These are phyloP conservation scores for Botryotinia narcissicola DNA, from an alignment of 2,329 filamentous ascomycete species.

Conservation along the genomic window DNA sequence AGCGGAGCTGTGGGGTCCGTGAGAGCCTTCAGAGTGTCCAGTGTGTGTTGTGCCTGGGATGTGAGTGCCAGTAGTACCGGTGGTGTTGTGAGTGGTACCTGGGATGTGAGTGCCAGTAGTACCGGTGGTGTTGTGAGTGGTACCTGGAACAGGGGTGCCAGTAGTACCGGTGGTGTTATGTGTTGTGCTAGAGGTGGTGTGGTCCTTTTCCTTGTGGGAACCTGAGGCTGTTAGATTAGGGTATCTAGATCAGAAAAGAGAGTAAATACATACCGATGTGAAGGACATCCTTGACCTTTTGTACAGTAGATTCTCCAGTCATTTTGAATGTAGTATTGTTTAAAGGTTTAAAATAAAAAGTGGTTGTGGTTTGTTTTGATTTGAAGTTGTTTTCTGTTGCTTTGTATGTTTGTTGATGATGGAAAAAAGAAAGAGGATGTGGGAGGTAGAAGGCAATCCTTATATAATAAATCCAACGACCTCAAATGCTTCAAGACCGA, in stretches of 20 bases:
- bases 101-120: not conserved
- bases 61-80: not conserved
- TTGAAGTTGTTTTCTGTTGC: not conserved
- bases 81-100: slow-evolving; percentile 8
- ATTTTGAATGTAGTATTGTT: slow-evolving; percentile 39
- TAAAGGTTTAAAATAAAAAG: slow-evolving; percentile 7
- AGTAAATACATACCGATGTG: slow-evolving; percentile 20
- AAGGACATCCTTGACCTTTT: slow-evolving; percentile 49
- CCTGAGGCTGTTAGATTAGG: not conserved
- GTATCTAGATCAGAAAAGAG: not conserved
- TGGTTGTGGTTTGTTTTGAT: not conserved
- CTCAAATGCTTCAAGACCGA: not conserved
- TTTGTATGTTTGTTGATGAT: not conserved
- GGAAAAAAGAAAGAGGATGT: not conserved
- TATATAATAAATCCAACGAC: not conserved
- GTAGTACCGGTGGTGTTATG: not conserved
- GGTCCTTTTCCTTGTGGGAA: not conserved
- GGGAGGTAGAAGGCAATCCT: not conserved
- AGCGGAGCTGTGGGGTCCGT: slow-evolving; percentile 35
- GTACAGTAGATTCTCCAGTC: slow-evolving; percentile 41
- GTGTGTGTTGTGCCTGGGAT: slow-evolving; percentile 22
- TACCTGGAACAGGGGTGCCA: not conserved
- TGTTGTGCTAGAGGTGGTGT: not conserved
- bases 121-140: not conserved
- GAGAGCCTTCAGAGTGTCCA: slow-evolving; percentile 30